Percentiles rank a stretch among this genome's conserved stretches.
Evolutionary conservation across 1,284 basidiomycete genomes (phyloP).

Genomic region (Vanrija sp.): DNA sequence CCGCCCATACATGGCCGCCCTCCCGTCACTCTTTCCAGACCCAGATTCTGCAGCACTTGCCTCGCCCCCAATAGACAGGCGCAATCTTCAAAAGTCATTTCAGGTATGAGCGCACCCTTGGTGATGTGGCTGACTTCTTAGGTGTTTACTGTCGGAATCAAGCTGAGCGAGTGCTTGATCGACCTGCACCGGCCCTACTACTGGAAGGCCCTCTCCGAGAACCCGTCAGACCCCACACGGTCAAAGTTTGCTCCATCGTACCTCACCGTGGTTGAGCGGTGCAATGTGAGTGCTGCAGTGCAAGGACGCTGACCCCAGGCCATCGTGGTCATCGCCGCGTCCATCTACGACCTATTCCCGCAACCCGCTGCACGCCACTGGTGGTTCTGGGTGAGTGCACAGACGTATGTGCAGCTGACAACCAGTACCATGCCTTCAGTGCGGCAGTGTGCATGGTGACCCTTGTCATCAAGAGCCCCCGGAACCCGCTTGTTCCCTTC

Average conservation of each 20-base stretch:
- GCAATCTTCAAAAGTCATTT: slow-evolving; percentile 10
- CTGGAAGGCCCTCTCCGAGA: slow-evolving; percentile 11
- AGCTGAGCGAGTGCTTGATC: slow-evolving; percentile 8
- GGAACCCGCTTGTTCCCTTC: slow-evolving; percentile 5
- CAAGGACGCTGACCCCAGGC: slow-evolving; percentile 6
- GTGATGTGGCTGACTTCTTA: neutral
- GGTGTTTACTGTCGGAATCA: slow-evolving; percentile 13
- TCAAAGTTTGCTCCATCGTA: slow-evolving; percentile 10
- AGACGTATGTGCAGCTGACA: neutral
- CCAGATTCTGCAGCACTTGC: neutral
- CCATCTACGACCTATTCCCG: slow-evolving; percentile 5
- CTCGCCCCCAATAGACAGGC: slow-evolving; percentile 2
- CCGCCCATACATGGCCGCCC: slow-evolving; percentile 2
- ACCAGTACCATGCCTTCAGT: slow-evolving; percentile 1
- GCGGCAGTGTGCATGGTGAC: slow-evolving; percentile 3
- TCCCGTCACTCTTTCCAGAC: slow-evolving; percentile 7
- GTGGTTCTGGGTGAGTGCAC: slow-evolving; percentile 1
- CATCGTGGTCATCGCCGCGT: slow-evolving; percentile 10
- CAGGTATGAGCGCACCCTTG: neutral
- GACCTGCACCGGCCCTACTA: slow-evolving; percentile 17
- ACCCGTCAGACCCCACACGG: slow-evolving; percentile 8
- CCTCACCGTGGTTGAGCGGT: slow-evolving; percentile 15
- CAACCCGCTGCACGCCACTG: slow-evolving; percentile 3
- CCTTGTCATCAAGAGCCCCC: slow-evolving; percentile 12
- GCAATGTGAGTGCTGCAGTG: slow-evolving; percentile 6